Conservation (phyloP, 208 protist species). For the Acanthamoeba royreba region DNA sequence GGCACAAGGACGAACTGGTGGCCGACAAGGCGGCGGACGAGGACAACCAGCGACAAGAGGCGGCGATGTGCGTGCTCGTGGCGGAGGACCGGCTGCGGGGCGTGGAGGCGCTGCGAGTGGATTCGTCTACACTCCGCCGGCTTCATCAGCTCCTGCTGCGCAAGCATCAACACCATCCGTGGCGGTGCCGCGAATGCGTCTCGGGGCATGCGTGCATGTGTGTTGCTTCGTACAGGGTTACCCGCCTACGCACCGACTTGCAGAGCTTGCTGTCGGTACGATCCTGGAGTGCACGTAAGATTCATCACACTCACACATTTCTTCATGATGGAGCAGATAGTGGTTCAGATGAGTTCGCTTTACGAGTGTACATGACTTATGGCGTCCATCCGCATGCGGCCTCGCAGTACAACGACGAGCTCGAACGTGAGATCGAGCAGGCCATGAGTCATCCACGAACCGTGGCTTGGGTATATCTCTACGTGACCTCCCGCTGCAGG, state of each 20-base stretch:
- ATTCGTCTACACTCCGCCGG: not conserved
- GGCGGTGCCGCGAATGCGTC: not conserved
- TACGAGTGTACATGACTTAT: not conserved
- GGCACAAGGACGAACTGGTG: no score
- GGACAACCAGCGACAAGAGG: no score
- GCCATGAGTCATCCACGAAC: not conserved
- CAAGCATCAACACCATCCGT: not conserved
- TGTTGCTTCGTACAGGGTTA: not conserved
- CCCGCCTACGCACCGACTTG: not conserved
- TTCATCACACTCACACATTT: not conserved
- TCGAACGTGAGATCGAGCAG: not conserved
- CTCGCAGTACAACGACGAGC: not conserved
- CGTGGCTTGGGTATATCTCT: conserved; percentile 1
- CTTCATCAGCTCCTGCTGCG: not conserved
- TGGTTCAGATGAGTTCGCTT: not conserved
- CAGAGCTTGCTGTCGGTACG: not conserved
- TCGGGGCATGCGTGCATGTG: not conserved
- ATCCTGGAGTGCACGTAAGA: no score
- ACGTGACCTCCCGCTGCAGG: no score
- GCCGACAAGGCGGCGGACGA: no score
- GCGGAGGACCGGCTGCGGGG: not conserved
- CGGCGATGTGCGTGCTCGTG: no score
- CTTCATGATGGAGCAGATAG: not conserved
- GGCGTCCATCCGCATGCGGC: not conserved
- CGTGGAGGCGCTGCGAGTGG: no score